phyloP scores from a whole-genome alignment of 352 stramenopile genomes.

The Elongisporangium prolatum region DNA sequence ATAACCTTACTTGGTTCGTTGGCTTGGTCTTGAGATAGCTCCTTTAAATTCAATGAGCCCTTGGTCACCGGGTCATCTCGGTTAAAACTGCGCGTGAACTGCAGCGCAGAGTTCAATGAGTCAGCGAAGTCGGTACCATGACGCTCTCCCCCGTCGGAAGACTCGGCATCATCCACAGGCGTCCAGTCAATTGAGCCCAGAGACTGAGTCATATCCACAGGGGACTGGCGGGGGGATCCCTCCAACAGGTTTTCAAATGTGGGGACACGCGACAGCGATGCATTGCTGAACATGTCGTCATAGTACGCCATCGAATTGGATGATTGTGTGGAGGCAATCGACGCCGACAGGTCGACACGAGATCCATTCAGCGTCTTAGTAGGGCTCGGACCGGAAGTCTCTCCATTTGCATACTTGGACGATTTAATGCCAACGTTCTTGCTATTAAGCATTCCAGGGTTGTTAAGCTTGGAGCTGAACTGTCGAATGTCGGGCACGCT shows the following conservation, averaged over 20 bases:
- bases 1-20: not conserved
- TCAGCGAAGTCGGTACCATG: not conserved
- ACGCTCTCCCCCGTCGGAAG: not conserved
- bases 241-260: conserved; percentile 9
- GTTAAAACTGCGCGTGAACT: not conserved
- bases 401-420: not conserved
- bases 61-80: not conserved
- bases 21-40: not conserved
- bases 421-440: not conserved
- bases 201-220: conserved; percentile 25
- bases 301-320: conserved; percentile 39
- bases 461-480: not conserved
- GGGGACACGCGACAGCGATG: conserved; percentile 14
- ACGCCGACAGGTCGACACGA: conserved; percentile 50
- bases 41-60: not conserved
- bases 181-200: conserved; percentile 46
- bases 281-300: conserved; percentile 59
- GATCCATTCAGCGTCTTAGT: conserved; percentile 24
- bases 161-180: conserved; percentile 31
- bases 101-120: not conserved
- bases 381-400: not conserved
- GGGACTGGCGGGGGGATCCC: conserved; percentile 29
- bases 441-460: not conserved
- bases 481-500: not conserved
- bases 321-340: conserved; percentile 61